Evolutionary conservation across 1,284 basidiomycete genomes (phyloP), one percentile per base, ranked within the genome.

Genomic region (Cutaneotrichosporon cavernicola): DNA sequence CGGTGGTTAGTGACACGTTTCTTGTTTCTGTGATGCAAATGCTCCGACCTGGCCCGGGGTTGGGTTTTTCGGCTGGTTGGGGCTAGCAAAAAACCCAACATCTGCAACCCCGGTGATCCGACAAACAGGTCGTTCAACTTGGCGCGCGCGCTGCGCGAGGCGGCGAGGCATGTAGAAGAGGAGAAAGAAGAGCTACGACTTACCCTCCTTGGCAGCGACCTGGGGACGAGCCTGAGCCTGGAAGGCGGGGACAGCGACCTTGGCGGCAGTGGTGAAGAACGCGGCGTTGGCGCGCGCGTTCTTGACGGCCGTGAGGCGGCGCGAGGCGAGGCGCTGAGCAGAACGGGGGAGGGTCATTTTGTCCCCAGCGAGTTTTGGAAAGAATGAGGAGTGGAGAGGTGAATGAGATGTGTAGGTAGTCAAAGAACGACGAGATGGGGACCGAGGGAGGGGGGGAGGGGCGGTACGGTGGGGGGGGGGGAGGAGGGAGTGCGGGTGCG

Each of bases 331-430:
- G 72, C 77, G 76, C 69, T 76, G 70, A 65, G 78, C 77, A 58
- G 76, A 77, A 58, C 79, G 76, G 61, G 79, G 76, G 74, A 80
- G 76, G 64, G 79, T 79, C 79, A 80, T 80, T 60, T 68, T 56
- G 61, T 57, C 34, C 43, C 43, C 43, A 46, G 49, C 56, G 56
- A 62, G 61, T 62, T 70, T 72, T 71, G 66, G 60, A 58, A 59
- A 53, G 62, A 62, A 56, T 58, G 58, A 58, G 49, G 36, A 59
- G 34, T 36, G 61, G 58, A 65, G 65, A 57, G 61, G 64, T 67
- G 51, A 61, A 56, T 40, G 60, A 64, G 62, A 51, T 51, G 49
- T 43, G 56, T 47, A 62, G 58, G 38, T 46, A 21, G 43, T 46
- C 43, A 46, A 52, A 51, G 58, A 58, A 55, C 21, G 38, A 43